phyloP scores from a whole-genome alignment of 805 yeast genomes.

The Starmerella bombi region DNA sequence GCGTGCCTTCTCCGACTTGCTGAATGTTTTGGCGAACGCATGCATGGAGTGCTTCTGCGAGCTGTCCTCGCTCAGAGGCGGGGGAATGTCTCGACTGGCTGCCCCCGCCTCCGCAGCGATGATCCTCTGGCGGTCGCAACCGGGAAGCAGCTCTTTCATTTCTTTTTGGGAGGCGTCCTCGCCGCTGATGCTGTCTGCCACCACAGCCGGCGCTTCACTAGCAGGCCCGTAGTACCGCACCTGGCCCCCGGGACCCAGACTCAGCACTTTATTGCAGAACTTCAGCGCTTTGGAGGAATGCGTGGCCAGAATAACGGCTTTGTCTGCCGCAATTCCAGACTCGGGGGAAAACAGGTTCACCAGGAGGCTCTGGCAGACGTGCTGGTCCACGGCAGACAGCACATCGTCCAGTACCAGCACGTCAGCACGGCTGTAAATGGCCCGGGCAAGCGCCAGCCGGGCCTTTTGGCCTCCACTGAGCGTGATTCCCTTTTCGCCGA shows the following conservation, averaged over 20 bases:
- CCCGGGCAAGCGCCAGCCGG: conserved; percentile 78
- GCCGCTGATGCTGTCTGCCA: neutral
- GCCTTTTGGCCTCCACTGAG: conserved; percentile 94
- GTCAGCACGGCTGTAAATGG: conserved; percentile 87
- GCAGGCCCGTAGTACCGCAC: conserved; percentile 2
- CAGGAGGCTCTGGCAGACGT: conserved; percentile 62
- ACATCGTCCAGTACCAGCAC: conserved; percentile 78
- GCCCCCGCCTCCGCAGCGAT: too few species aligned
- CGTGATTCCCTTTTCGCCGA: conserved; percentile 94
- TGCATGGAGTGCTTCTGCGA: neutral
- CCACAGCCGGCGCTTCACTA: neutral
- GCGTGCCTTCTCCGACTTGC: neutral
- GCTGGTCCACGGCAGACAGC: conserved; percentile 90
- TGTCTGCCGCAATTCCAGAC: conserved; percentile 55
- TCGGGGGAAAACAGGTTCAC: conserved; percentile 61
- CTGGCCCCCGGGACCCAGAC: conserved; percentile 2
- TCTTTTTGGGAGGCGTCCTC: neutral
- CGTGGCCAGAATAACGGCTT: conserved; percentile 69
- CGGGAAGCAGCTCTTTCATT: neutral
- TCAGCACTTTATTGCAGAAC: conserved; percentile 1
- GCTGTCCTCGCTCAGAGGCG: neutral
- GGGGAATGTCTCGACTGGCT: neutral
- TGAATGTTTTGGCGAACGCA: neutral
- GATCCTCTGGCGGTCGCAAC: neutral
- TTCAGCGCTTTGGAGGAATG: conserved; percentile 67